phyloP scores from a whole-genome alignment of 2,329 filamentous ascomycete species.

The Claviceps sp. region DNA sequence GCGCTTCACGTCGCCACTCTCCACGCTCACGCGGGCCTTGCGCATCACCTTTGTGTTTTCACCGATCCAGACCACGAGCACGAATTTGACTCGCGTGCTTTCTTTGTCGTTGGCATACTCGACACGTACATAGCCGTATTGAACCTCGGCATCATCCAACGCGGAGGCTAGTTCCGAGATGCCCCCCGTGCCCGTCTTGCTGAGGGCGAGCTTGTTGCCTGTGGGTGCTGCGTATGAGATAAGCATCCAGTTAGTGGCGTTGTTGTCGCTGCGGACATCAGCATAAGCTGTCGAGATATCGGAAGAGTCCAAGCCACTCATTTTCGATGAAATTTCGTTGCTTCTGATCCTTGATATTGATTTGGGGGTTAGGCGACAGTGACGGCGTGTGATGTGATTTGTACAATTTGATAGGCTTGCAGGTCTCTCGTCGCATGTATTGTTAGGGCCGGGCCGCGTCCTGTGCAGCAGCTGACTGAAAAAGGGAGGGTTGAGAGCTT shows the following conservation, averaged over 20 bases:
- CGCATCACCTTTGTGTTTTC: slow-evolving; percentile 53
- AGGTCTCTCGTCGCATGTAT: too few species aligned
- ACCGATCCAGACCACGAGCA: slow-evolving; percentile 55
- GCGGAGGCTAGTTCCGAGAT: slow-evolving; percentile 41
- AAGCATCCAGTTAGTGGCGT: slow-evolving; percentile 52
- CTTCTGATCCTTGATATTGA: neutral
- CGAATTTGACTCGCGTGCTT: slow-evolving; percentile 55
- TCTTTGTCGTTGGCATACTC: slow-evolving; percentile 62
- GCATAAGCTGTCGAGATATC: slow-evolving; percentile 53
- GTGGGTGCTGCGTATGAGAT: slow-evolving; percentile 44
- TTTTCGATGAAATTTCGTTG: slow-evolving; percentile 12
- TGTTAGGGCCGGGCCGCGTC: too few species aligned
- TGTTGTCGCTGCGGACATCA: slow-evolving; percentile 52
- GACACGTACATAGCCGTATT: slow-evolving; percentile 53
- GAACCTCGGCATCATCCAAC: slow-evolving; percentile 46
- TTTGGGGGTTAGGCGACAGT: neutral
- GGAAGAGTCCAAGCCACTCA: slow-evolving; percentile 44
- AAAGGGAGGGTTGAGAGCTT: neutral
- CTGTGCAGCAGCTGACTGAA: neutral
- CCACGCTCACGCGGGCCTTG: slow-evolving; percentile 54
- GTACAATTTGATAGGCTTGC: too few species aligned
- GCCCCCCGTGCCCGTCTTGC: slow-evolving; percentile 45
- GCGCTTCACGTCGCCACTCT: slow-evolving; percentile 51
- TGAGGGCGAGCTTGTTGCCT: slow-evolving; percentile 43
- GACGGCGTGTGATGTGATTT: neutral